These are phyloP conservation scores for Candida pseudoviswanathii DNA, from an alignment of 1,139 yeast genomes.

Conservation along the genomic window DNA sequence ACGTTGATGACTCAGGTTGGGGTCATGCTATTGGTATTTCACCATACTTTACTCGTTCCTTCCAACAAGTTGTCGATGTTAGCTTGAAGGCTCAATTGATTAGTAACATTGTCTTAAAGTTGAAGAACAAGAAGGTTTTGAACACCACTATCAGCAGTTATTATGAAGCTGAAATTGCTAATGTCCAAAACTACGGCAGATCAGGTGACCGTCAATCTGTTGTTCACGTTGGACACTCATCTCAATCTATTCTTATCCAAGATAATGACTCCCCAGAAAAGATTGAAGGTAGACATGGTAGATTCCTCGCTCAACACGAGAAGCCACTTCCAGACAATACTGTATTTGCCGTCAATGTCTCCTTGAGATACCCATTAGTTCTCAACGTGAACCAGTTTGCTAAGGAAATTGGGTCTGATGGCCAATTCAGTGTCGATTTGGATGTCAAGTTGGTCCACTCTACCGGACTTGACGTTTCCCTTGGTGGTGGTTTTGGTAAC, in stretches of 20 bases:
- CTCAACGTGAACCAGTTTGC: conserved; percentile 14
- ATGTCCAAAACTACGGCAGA: conserved; percentile 31
- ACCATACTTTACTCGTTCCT: conserved; percentile 37
- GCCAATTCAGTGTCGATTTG: conserved; percentile 21
- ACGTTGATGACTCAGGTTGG: conserved; percentile 21
- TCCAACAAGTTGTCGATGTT: conserved; percentile 42
- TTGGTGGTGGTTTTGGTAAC: conserved; percentile 24
- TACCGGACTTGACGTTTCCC: conserved; percentile 17
- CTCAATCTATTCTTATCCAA: conserved; percentile 20
- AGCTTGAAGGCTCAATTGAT: conserved; percentile 30
- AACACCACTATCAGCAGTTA: conserved; percentile 27
- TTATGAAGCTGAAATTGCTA: conserved; percentile 34
- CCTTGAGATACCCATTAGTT: conserved; percentile 28
- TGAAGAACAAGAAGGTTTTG: conserved; percentile 34
- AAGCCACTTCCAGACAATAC: conserved; percentile 9
- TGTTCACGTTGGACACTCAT: conserved; percentile 29
- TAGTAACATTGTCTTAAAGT: conserved; percentile 34
- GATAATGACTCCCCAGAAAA: conserved; percentile 16
- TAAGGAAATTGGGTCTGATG: conserved; percentile 14
- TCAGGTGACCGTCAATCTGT: conserved; percentile 35
- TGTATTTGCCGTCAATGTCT: conserved; percentile 20
- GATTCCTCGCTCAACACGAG: neutral
- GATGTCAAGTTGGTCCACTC: conserved; percentile 21
- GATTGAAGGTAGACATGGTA: neutral
- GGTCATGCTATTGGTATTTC: conserved; percentile 21